Conservation (phyloP, 805 yeast genomes). For the Yamadazyma endophytica region DNA sequence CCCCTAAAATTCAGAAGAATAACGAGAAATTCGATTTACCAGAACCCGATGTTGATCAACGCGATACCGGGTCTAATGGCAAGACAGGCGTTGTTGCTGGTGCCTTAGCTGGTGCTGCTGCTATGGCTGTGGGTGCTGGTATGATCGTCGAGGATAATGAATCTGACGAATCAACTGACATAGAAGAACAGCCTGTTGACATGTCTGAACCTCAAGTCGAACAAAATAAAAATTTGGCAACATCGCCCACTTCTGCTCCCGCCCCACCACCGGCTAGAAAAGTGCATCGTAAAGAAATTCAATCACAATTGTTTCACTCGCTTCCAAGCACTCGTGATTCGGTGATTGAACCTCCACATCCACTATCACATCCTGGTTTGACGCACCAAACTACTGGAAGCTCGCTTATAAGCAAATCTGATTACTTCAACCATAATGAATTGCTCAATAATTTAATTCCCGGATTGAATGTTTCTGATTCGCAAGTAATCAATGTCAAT, state of each 20-base stretch:
- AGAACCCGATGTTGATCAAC: constrained; percentile 11
- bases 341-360: constrained; percentile 11
- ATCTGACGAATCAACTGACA: too few relatives aligned
- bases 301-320: constrained; percentile 45
- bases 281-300: constrained; percentile 28
- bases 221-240: not conserved
- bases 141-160: too few relatives aligned
- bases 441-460: constrained; percentile 36
- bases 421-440: constrained; percentile 15
- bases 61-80: too few relatives aligned
- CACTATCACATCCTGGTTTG: constrained; percentile 15
- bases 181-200: too few relatives aligned
- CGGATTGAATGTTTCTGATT: constrained; percentile 77
- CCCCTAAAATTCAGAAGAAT: constrained; percentile 19
- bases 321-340: constrained; percentile 39
- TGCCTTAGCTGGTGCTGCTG: constrained; percentile 6
- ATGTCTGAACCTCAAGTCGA: too few relatives aligned
- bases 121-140: constrained; percentile 2
- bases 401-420: constrained; percentile 20
- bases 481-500: constrained; percentile 78
- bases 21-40: constrained; percentile 13
- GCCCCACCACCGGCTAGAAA: constrained; percentile 59
- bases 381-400: constrained; percentile 36
- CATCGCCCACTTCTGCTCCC: constrained; percentile 34
- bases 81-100: constrained; percentile 7